Evolutionary conservation across 176 grass and related monocot species (phyloP).

Genomic region (Otatea glauca): DNA sequence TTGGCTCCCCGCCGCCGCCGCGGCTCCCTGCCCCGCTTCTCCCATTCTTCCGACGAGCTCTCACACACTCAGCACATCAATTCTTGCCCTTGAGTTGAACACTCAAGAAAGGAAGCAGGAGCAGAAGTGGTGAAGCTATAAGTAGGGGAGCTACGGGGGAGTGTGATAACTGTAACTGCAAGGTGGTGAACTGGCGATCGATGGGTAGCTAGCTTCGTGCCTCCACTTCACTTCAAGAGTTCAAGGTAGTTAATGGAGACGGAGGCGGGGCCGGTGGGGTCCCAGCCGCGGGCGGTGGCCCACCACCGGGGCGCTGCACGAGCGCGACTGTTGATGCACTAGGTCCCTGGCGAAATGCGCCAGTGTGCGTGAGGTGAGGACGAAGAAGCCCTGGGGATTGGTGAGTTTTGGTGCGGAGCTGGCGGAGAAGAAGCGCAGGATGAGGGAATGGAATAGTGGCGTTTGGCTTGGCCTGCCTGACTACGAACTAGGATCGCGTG

Average conservation of each 20-base stretch:
- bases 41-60: slow-evolving; percentile 38
- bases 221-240: slow-evolving; percentile 20
- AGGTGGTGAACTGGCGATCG: slow-evolving; percentile 37
- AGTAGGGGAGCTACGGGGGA: neutral
- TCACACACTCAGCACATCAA: neutral
- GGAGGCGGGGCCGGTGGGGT: slow-evolving; percentile 43
- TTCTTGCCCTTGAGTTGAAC: slow-evolving; percentile 24
- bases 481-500: neutral
- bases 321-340: slow-evolving; percentile 35
- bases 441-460: slow-evolving; percentile 47
- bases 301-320: slow-evolving; percentile 19
- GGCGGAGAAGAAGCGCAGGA: slow-evolving; percentile 25
- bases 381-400: slow-evolving; percentile 41
- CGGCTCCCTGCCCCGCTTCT: slow-evolving; percentile 12
- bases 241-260: slow-evolving; percentile 41
- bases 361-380: slow-evolving; percentile 22
- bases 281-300: slow-evolving; percentile 12
- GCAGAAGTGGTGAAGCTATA: slow-evolving; percentile 19
- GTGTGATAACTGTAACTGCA: slow-evolving; percentile 53
- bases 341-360: neutral
- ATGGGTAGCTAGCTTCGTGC: neutral
- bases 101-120: slow-evolving; percentile 5
- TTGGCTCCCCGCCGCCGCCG: neutral
- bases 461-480: neutral
- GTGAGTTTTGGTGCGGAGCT: slow-evolving; percentile 6